Percentiles rank a stretch among this genome's conserved stretches.
Evolutionary conservation across 768 basidiomycete genomes (phyloP).

Genomic region (Scleroderma bovista): DNA sequence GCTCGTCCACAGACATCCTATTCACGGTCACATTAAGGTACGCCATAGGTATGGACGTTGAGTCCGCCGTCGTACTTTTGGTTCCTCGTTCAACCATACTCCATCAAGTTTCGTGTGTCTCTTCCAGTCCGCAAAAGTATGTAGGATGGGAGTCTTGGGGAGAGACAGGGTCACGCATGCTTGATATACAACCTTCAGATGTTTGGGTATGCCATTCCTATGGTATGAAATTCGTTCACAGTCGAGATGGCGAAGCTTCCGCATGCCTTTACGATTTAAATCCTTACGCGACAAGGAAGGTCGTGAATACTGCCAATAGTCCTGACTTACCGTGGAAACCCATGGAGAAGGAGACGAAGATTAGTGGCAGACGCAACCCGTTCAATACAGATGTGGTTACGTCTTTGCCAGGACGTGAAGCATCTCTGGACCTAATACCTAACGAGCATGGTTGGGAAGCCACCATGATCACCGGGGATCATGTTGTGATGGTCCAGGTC

Average conservation of each 20-base stretch:
- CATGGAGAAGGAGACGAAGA: slow-evolving; percentile 8
- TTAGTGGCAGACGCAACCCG: neutral
- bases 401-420: neutral
- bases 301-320: slow-evolving; percentile 6
- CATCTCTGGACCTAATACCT: slow-evolving; percentile 1
- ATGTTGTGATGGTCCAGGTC: slow-evolving; percentile 30
- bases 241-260: slow-evolving; percentile 13
- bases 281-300: slow-evolving; percentile 14
- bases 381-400: neutral
- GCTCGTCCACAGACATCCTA: slow-evolving; percentile 24
- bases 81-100: slow-evolving; percentile 28
- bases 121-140: neutral
- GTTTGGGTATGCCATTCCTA: slow-evolving; percentile 33
- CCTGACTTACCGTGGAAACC: slow-evolving; percentile 12
- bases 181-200: slow-evolving; percentile 21
- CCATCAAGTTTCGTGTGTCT: slow-evolving; percentile 15
- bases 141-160: slow-evolving; percentile 30
- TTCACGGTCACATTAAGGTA: slow-evolving; percentile 26
- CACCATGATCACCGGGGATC: slow-evolving; percentile 33
- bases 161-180: slow-evolving; percentile 24
- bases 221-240: slow-evolving; percentile 29
- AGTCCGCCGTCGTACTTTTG: slow-evolving; percentile 20
- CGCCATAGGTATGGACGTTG: neutral
- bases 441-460: slow-evolving; percentile 22
- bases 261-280: slow-evolving; percentile 32